Evolutionary conservation across 2,329 filamentous ascomycete genomes (phyloP).

Genomic region (Trichothecium sympodiale): DNA sequence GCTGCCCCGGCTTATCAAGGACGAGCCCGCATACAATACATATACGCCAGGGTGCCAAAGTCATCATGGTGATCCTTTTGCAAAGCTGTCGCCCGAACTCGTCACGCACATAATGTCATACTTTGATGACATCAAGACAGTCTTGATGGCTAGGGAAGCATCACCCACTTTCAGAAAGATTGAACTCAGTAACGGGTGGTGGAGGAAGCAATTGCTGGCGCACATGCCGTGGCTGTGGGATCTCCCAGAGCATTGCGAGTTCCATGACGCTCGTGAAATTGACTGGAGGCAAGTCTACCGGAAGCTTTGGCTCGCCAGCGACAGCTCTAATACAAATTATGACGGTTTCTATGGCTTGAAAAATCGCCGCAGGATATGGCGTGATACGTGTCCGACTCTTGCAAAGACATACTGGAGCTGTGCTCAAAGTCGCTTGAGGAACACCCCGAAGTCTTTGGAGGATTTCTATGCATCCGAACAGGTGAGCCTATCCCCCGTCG

Average conservation of each 20-base stretch:
- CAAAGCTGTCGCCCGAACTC: not conserved
- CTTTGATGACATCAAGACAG: not conserved
- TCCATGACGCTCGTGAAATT: not conserved
- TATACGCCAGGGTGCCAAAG: too few relatives aligned
- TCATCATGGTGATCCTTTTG: not conserved
- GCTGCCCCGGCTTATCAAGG: not conserved
- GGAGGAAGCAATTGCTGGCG: not conserved
- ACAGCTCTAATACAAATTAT: not conserved
- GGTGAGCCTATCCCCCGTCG: not conserved
- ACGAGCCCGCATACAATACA: too few relatives aligned
- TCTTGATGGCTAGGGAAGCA: not conserved
- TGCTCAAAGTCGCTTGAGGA: too few relatives aligned
- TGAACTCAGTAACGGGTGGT: not conserved
- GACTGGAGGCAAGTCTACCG: conserved; percentile 1
- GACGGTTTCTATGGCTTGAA: not conserved
- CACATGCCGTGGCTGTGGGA: conserved; percentile 2
- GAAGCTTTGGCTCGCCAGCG: not conserved
- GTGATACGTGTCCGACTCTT: not conserved
- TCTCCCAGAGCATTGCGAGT: not conserved
- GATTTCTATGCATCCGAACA: not conserved
- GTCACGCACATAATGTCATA: not conserved
- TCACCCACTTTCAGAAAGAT: not conserved
- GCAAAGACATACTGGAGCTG: not conserved
- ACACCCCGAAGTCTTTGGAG: too few relatives aligned
- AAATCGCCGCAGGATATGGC: conserved; percentile 1